These are phyloP conservation scores for Trichoderma gamsii DNA, from an alignment of 495 filamentous ascomycete genomes.

Conservation along the genomic window DNA sequence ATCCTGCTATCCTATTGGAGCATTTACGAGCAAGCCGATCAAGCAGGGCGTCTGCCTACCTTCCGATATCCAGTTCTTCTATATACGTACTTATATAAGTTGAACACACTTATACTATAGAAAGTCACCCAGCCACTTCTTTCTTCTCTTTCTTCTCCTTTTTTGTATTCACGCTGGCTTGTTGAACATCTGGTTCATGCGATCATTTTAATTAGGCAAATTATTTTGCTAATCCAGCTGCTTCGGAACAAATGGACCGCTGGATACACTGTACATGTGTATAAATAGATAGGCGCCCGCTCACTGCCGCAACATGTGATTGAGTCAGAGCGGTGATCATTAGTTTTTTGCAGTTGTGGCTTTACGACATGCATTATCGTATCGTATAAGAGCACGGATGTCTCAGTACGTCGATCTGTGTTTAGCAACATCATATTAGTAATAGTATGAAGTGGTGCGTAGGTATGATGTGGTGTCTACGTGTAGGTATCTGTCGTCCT, in stretches of 20 bases:
- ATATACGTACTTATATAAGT: too few species aligned
- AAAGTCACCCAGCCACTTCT: neutral
- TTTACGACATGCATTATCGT: constrained; percentile 1
- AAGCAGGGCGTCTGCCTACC: too few species aligned
- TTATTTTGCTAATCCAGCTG: neutral
- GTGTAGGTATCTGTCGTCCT: too few species aligned
- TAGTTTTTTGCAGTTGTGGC: neutral
- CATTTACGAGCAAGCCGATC: too few species aligned
- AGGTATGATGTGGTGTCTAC: too few species aligned
- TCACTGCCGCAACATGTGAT: neutral
- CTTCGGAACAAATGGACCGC: neutral
- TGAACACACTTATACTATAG: too few species aligned
- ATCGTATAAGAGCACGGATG: neutral
- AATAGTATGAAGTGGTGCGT: neutral
- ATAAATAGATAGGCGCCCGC: neutral
- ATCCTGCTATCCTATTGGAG: too few species aligned
- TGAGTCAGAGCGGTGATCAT: neutral
- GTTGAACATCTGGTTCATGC: neutral
- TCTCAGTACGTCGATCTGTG: neutral
- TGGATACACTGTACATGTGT: neutral
- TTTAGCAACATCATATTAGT: neutral
- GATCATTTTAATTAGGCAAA: neutral
- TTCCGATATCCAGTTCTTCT: too few species aligned
- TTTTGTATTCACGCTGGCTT: neutral
- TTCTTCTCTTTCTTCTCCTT: neutral